Base-by-base conservation (phyloP, 148 eudicot genomes). In the Polygonum maritimum region DNA sequence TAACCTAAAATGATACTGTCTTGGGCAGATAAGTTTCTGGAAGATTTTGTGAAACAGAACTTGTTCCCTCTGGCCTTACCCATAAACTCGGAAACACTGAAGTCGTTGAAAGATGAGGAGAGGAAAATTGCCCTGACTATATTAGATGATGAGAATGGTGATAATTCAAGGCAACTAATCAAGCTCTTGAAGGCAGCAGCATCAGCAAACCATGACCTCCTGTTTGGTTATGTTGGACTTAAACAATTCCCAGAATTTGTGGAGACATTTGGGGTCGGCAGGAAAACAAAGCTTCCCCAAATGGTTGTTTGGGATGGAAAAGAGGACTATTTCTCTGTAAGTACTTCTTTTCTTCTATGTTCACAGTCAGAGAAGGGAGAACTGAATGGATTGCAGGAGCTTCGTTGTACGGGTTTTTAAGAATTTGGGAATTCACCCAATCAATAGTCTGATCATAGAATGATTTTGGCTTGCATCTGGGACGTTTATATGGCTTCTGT, bases 281-380 rank as follows among this genome's bases (percentile, higher is more conserved):
- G 82, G 80, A 83, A 77, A 74, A 82, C 92, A 70, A 86, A 82
- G 74, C 82, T 95, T 44, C 99, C 99, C 44, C 92, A 85, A 84
- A 95, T 95, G 98, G 84, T 92, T 54, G 89, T 95, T 45, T 95
- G 99, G 99, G 96, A 92, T 82, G 96, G 99, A 70, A 78, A 95
- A 65, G 94, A 95, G 80, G 94, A 88, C 44, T 95, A 87, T 79
- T 86, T 80, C 74, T 81, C 90, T 7, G 98, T 95, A 86, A 90
- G 96, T 85, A 26, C 31, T 49, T 12, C 2, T 49, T 16, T 12
- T 49, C 13, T 44, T 2, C 47, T 44, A 44, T 44, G 8, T 44
- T 44, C 47, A 7, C 47, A 44, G 9, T 44, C 47, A 0, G 11
- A 44, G 47, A 44, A 7, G 47, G 47, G 47, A 44, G 47, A 44